These are phyloP conservation scores for Tardiomyces blankii DNA, from an alignment of 1,139 yeast genomes.

Conservation along the genomic window DNA sequence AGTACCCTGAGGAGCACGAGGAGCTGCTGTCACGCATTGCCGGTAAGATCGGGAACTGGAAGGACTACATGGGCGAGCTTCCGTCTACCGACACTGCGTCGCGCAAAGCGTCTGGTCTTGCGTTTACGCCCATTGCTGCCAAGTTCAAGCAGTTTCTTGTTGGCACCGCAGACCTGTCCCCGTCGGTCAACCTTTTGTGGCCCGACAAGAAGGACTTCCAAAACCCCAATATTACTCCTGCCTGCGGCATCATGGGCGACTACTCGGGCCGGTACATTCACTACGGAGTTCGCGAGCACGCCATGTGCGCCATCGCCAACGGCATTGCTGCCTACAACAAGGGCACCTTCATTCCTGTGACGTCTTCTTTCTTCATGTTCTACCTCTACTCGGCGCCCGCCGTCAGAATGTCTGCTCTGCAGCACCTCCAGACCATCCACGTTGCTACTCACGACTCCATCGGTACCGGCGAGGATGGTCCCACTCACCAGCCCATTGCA, in stretches of 20 bases:
- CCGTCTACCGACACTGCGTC: too few species aligned
- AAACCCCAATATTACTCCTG: slow-evolving; percentile 27
- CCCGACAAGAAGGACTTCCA: too few species aligned
- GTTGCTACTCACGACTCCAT: slow-evolving; percentile 33
- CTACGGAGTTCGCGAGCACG: slow-evolving; percentile 30
- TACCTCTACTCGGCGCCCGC: slow-evolving; percentile 31
- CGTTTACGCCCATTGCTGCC: too few species aligned
- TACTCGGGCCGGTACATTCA: slow-evolving; percentile 35
- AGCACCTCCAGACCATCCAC: slow-evolving; percentile 25
- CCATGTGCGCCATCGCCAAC: slow-evolving; percentile 30
- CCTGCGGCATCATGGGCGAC: slow-evolving; percentile 59
- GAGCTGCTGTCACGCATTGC: slow-evolving; percentile 62
- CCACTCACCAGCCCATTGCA: slow-evolving; percentile 32
- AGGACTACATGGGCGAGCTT: too few species aligned
- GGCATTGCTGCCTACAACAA: slow-evolving; percentile 27
- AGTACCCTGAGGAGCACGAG: slow-evolving; percentile 62
- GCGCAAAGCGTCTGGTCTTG: too few species aligned
- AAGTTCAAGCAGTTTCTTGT: too few species aligned
- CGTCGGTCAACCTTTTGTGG: too few species aligned
- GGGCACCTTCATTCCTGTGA: slow-evolving; percentile 28
- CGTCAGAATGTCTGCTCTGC: slow-evolving; percentile 28
- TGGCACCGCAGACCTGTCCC: too few species aligned
- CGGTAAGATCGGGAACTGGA: slow-evolving; percentile 36
- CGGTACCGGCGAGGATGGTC: slow-evolving; percentile 33
- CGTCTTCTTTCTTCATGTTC: slow-evolving; percentile 30